Evolutionary conservation across 75 land plant genomes (phyloP).

Genomic region (Cunninghamia lanceolata): DNA sequence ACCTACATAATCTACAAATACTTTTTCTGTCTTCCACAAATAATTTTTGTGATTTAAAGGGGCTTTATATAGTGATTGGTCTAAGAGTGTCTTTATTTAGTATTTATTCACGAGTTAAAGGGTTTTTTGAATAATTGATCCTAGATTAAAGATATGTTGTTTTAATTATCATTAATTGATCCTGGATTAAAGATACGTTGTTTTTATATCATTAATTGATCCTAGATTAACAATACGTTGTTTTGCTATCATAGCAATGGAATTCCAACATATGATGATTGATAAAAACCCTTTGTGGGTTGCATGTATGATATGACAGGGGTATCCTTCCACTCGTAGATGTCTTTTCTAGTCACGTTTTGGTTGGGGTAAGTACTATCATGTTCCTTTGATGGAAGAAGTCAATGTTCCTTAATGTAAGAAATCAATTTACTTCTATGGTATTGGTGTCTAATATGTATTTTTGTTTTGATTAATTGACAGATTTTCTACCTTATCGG

Average conservation of each 20-base stretch:
- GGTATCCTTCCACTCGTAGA: conserved; percentile 65
- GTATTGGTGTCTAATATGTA: not conserved
- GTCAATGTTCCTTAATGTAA: not conserved
- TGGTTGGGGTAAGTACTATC: conserved; percentile 58
- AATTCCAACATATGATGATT: not conserved
- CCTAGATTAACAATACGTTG: not conserved
- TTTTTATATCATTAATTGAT: not conserved
- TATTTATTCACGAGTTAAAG: not conserved
- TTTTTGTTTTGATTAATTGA: not conserved
- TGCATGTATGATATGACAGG: conserved; percentile 25
- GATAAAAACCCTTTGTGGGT: not conserved
- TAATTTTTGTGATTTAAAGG: not conserved
- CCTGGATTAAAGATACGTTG: not conserved
- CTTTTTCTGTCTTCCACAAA: not conserved
- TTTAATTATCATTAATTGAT: too few relatives aligned
- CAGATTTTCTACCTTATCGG: conserved; percentile 70
- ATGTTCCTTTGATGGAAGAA: not conserved
- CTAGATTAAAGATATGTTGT: not conserved
- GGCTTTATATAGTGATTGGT: too few relatives aligned
- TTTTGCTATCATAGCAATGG: not conserved
- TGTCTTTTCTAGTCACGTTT: conserved; percentile 36
- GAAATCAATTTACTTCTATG: not conserved
- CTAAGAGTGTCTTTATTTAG: not conserved
- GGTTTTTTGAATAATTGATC: not conserved
- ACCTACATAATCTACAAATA: not conserved